Base-by-base conservation (phyloP, 495 filamentous ascomycete genomes). In the Neurospora tetrasperma region DNA sequence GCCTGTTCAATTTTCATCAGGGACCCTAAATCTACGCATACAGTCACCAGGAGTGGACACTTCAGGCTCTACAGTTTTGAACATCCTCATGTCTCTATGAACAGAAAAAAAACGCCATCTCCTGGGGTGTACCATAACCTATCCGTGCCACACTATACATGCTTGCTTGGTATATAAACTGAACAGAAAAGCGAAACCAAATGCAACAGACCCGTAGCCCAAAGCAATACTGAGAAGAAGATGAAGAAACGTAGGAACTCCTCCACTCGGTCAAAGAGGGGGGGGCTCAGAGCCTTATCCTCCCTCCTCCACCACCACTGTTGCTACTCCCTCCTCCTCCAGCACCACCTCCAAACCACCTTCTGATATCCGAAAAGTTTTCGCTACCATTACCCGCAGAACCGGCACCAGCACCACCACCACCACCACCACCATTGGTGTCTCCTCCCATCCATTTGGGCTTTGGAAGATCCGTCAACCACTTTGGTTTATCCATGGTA, bases 401-500 rank as follows among this genome's bases (percentile, higher is more conserved):
- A 18, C 71, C 20, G 54, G 73, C 68, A 42, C 75, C 54, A 39
- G 70, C 44, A n/a, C 70, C 23, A 23, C 27, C 2, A 31, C 27
- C 2, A 31, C 2, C 27, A 31, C 27, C 71, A 10, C 40, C 71
- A 2, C 40, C 83, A 18, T 81, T 82, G 48, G 85, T 85, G 72
- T 83, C 86, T 20, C 87, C 89, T 14, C 88, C 88, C 90, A 97
- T 92, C 94, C 94, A 97, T 74, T 90, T 93, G 3, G 93, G 94
- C 77, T 89, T 85, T 78, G 87, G 83, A 70, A 91, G 86, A 27
- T 89, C 88, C 74, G 90, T 87, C 70, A 96, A 76, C 93, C 94
- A 97, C 70, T 90, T 88, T 2, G 94, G 94, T 42, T 90, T 87
- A 59, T 94, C 92, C 20, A 93, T 83, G 7, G 90, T 92, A 70